These are phyloP conservation scores for Camillea tinctor DNA, from an alignment of 2,329 filamentous ascomycete species.

Conservation along the genomic window DNA sequence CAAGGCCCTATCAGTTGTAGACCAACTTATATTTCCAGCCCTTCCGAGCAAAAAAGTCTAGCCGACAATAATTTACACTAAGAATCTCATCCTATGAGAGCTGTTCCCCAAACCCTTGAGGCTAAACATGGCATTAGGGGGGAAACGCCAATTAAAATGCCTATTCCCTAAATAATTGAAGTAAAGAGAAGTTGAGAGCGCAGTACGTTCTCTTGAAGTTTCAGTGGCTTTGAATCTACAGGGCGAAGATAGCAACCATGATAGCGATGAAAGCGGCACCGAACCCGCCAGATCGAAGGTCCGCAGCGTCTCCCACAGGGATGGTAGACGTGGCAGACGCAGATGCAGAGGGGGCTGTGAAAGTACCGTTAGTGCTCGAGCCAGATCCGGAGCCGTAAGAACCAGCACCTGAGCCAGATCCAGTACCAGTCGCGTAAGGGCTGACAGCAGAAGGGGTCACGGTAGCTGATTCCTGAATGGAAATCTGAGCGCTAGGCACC, in stretches of 20 bases:
- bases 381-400: conserved; percentile 16
- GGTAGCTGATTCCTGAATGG: conserved; percentile 23
- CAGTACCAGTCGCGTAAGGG: conserved; percentile 14
- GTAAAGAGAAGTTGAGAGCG: neutral
- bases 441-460: conserved; percentile 15
- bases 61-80: neutral
- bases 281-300: conserved; percentile 26
- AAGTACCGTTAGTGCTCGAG: conserved; percentile 16
- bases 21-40: conserved; percentile 1
- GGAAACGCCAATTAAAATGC: neutral
- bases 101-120: neutral
- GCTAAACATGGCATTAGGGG: too few species aligned
- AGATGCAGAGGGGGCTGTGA: conserved; percentile 16
- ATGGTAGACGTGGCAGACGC: conserved; percentile 17
- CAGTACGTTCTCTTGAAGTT: neutral
- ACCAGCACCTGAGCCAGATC: conserved; percentile 13
- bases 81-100: conserved; percentile 10
- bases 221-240: conserved; percentile 24
- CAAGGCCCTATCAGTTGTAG: conserved; percentile 5
- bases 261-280: conserved; percentile 31
- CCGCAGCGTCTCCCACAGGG: conserved; percentile 19
- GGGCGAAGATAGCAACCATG: conserved; percentile 32
- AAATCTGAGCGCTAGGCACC: conserved; percentile 26
- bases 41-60: neutral
- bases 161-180: neutral